Percentiles rank a stretch among this genome's conserved stretches.
These are phyloP conservation scores for Zea mays DNA, from an alignment of 176 grass and related monocot genomes.

Conservation along the genomic window Zm-B73-REFERENCE-NAM-5.0 NC_050096.1:36873501-36874000, in stretches of 20 bases:
- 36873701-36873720: neutral
- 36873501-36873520: too few species aligned
- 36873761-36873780: slow-evolving; percentile 33
- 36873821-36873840: slow-evolving; percentile 43
- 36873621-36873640: slow-evolving; percentile 21
- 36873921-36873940: neutral
- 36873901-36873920: neutral
- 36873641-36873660: neutral
- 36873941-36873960: neutral
- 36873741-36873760: slow-evolving; percentile 21
- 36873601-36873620: neutral
- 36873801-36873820: neutral
- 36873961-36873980: neutral
- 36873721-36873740: neutral
- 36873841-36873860: slow-evolving; percentile 12
- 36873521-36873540: too few species aligned
- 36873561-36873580: too few species aligned
- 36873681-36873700: slow-evolving; percentile 12
- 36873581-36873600: too few species aligned
- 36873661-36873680: slow-evolving; percentile 22
- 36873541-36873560: too few species aligned
- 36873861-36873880: slow-evolving; percentile 26
- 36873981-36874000: neutral
- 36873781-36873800: slow-evolving; percentile 44
- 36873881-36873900: neutral